Evolutionary conservation across 2,329 filamentous ascomycete species (phyloP).

Genomic region (Sporothrix brasiliensis): DNA sequence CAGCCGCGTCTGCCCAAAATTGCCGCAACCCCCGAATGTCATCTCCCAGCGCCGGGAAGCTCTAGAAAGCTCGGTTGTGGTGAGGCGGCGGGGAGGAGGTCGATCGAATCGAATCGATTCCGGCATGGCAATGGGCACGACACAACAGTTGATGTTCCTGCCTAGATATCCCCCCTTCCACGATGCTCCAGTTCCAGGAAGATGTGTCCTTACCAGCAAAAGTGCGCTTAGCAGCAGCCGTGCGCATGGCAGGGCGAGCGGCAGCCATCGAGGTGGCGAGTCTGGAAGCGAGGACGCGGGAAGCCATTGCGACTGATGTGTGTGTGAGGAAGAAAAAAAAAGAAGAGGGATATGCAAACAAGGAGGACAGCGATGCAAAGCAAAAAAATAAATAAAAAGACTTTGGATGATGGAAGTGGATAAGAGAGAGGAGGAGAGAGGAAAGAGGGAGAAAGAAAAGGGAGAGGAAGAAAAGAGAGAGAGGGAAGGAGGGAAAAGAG

Average conservation of each 20-base stretch:
- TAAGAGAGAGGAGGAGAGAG: conserved; percentile 33
- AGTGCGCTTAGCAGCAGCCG: conserved; percentile 72
- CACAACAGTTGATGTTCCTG: neutral
- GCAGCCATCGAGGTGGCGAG: conserved; percentile 76
- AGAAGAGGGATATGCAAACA: conserved; percentile 35
- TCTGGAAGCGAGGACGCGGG: conserved; percentile 76
- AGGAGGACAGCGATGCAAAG: conserved; percentile 36
- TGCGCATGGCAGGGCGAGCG: conserved; percentile 73
- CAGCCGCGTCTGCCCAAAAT: conserved; percentile 29
- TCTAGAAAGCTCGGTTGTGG: neutral
- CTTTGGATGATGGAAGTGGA: conserved; percentile 30
- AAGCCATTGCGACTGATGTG: conserved; percentile 74
- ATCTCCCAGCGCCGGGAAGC: conserved; percentile 8
- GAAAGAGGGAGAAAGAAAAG: conserved; percentile 30
- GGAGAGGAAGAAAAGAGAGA: conserved; percentile 22
- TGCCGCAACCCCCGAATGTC: conserved; percentile 29
- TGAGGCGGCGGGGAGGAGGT: neutral
- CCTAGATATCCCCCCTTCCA: neutral
- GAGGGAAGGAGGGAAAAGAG: conserved; percentile 21
- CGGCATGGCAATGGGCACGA: conserved; percentile 4
- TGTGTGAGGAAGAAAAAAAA: conserved; percentile 47
- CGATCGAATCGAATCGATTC: neutral
- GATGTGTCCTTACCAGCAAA: conserved; percentile 66
- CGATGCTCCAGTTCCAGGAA: neutral
- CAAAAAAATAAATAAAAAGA: conserved; percentile 31